A percentile compares a stretch with the other conserved stretches of the same genome.
These are phyloP conservation scores for Flaveria robusta DNA, from an alignment of 129 eudicot genomes.

Conservation along the genomic window DNA sequence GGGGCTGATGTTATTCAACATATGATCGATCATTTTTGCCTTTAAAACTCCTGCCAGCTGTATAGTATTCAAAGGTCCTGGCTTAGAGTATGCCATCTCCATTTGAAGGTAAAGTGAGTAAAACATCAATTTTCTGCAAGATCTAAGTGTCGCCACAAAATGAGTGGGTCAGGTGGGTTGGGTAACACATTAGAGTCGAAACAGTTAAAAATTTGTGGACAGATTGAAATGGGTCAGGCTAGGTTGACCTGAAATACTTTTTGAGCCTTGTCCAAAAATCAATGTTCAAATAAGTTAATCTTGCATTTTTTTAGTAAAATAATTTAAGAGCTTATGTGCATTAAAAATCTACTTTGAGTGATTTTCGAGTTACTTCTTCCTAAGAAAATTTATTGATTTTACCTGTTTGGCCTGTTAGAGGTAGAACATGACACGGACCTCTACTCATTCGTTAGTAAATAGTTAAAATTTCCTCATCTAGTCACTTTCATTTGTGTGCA, in stretches of 20 bases:
- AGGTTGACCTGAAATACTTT: background rate
- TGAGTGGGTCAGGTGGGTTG: background rate
- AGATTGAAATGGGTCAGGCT: background rate
- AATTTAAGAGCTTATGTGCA: background rate
- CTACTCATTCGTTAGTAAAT: background rate
- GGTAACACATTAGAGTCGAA: background rate
- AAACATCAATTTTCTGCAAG: background rate
- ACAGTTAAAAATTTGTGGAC: background rate
- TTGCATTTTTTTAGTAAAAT: background rate
- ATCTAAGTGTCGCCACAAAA: background rate
- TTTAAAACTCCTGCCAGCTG: conserved; percentile 35
- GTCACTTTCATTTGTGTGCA: background rate
- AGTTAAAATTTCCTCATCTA: background rate
- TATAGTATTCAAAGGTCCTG: conserved; percentile 22
- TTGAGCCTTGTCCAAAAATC: background rate
- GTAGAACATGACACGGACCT: background rate
- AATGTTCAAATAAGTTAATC: background rate
- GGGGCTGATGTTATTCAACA: conserved; percentile 96
- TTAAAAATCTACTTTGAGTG: background rate
- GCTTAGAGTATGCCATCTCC: conserved; percentile 10
- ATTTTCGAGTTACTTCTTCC: background rate
- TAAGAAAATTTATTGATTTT: background rate
- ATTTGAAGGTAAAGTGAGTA: conserved; percentile 21
- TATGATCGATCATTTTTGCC: conserved; percentile 83
- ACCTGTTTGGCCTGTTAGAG: background rate